phyloP scores from a whole-genome alignment of 2,329 filamentous ascomycete species.

The Ceratocystis cubensis region DNA sequence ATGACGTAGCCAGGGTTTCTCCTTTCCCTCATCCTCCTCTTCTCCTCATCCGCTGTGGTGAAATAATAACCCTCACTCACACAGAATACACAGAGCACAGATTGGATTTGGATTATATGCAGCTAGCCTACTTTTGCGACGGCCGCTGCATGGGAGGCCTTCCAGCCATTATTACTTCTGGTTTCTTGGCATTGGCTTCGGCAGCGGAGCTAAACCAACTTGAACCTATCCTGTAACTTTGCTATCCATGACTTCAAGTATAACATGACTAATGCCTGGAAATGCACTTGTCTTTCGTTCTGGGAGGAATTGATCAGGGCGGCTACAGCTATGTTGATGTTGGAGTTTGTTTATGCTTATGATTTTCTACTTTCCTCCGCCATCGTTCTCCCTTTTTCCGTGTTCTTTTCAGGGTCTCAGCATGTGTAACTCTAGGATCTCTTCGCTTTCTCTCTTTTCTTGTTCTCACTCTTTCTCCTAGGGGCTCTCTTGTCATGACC shows the following conservation, averaged over 20 bases:
- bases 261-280: not conserved
- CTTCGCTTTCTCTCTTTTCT: not conserved
- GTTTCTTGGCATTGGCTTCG: constrained; percentile 10
- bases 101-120: not conserved
- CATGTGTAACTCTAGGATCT: not conserved
- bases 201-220: not conserved
- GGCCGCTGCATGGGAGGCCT: constrained; percentile 17
- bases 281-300: not conserved
- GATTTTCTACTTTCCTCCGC: not conserved
- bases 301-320: not conserved
- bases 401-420: not conserved
- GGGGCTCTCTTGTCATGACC: not conserved
- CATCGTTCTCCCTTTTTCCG: not conserved
- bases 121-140: not conserved
- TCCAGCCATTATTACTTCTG: not conserved
- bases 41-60: too few relatives aligned
- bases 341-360: not conserved
- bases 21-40: not conserved
- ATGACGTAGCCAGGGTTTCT: not conserved
- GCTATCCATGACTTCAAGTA: not conserved
- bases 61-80: not conserved
- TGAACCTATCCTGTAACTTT: not conserved
- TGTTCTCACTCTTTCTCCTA: not conserved
- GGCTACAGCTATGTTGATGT: not conserved
- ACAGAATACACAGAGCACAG: not conserved